These are phyloP conservation scores for Blastocystis sp. DNA, from an alignment of 352 stramenopile species.

Conservation along the genomic window DNA sequence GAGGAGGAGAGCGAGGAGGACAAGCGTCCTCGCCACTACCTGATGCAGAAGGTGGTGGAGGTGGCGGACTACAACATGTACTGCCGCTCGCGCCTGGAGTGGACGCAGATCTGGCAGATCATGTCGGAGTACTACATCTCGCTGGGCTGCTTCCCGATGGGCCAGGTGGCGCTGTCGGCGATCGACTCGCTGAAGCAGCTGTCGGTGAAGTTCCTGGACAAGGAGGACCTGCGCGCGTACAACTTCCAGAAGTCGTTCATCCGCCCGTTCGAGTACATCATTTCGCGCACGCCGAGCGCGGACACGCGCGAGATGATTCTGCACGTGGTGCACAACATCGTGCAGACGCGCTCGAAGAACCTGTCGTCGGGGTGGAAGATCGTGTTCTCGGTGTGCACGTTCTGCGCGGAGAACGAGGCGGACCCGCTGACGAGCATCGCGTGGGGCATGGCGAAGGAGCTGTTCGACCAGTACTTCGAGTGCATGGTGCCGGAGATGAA, in stretches of 20 bases:
- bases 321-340: slow-evolving; percentile 87
- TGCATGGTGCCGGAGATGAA: slow-evolving; percentile 81
- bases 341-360: slow-evolving; percentile 84
- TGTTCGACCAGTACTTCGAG: slow-evolving; percentile 84
- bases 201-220: slow-evolving; percentile 99
- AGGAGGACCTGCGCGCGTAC: slow-evolving; percentile 95
- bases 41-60: slow-evolving; percentile 97
- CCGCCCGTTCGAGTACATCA: slow-evolving; percentile 92
- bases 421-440: slow-evolving; percentile 76
- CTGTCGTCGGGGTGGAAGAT: slow-evolving; percentile 91
- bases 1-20: slow-evolving; percentile 74
- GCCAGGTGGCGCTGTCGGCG: slow-evolving; percentile 95
- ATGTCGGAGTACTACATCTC: slow-evolving; percentile 95
- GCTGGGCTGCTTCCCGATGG: slow-evolving; percentile 93
- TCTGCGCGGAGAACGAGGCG: slow-evolving; percentile 80
- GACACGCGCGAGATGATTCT: slow-evolving; percentile 89
- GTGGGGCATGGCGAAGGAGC: slow-evolving; percentile 78
- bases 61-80: slow-evolving; percentile 99
- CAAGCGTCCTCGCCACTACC: slow-evolving; percentile 91
- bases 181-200: slow-evolving; percentile 98
- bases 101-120: slow-evolving; percentile 94
- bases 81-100: slow-evolving; percentile 91
- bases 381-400: slow-evolving; percentile 88
- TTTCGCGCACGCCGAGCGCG: slow-evolving; percentile 81
- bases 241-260: slow-evolving; percentile 99